These are phyloP conservation scores for Nicotiana tabacum DNA, from an alignment of 257 asterid genomes.

Conservation along the genomic window DNA sequence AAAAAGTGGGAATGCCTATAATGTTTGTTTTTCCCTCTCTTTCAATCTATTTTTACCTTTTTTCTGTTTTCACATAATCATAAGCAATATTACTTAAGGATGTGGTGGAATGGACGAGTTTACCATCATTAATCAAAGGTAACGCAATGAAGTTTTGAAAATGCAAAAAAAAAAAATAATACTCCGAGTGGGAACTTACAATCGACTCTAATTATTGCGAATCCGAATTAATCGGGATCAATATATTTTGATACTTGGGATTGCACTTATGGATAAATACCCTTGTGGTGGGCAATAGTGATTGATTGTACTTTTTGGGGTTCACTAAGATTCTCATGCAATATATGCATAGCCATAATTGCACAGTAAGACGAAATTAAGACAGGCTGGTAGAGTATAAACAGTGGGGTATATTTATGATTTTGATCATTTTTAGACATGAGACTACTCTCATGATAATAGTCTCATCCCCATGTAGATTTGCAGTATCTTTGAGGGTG, in stretches of 20 bases:
- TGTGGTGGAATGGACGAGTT: too few species aligned
- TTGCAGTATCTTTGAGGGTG: slow-evolving; percentile 15
- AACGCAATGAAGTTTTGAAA: too few species aligned
- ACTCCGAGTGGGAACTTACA: too few species aligned
- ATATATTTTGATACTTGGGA: not conserved
- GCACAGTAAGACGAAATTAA: not conserved
- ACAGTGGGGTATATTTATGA: not conserved
- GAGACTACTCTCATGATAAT: slow-evolving; percentile 15
- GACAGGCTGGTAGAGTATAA: not conserved
- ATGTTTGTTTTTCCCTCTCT: too few species aligned
- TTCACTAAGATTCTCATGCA: slow-evolving; percentile 3
- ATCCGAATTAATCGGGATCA: too few species aligned
- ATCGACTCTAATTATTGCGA: too few species aligned
- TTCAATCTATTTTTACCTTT: too few species aligned
- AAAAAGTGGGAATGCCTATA: too few species aligned
- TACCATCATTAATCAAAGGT: too few species aligned
- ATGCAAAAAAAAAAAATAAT: too few species aligned
- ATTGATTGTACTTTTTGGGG: slow-evolving; percentile 11
- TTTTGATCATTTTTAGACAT: not conserved
- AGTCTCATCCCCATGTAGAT: slow-evolving; percentile 12
- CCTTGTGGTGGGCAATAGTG: not conserved
- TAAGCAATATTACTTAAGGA: too few species aligned
- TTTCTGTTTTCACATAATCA: too few species aligned
- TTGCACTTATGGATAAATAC: not conserved
- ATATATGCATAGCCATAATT: not conserved